These are phyloP conservation scores for Neophaeococcomyces aloes DNA, from an alignment of 2,329 filamentous ascomycete genomes.

Conservation along the genomic window DNA sequence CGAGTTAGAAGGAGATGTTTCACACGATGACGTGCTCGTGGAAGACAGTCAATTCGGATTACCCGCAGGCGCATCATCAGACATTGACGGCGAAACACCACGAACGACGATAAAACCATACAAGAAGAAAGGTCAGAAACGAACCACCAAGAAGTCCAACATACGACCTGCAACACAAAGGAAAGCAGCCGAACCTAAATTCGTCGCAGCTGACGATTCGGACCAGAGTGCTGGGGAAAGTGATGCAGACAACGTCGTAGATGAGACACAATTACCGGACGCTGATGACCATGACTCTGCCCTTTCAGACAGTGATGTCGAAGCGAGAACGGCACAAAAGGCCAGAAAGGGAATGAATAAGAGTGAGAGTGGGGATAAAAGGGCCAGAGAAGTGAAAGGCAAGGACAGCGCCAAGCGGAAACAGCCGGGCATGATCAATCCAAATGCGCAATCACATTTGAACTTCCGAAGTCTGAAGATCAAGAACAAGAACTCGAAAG, in stretches of 20 bases:
- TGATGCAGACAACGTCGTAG: constrained; percentile 7
- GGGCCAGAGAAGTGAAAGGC: constrained; percentile 1
- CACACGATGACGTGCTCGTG: constrained; percentile 23
- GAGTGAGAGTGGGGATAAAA: neutral
- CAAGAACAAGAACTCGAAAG: constrained; percentile 27
- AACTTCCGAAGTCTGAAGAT: constrained; percentile 41
- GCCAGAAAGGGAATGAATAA: neutral
- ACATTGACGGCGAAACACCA: constrained; percentile 10
- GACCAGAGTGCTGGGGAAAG: constrained; percentile 14
- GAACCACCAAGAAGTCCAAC: constrained; percentile 35
- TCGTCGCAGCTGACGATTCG: constrained; percentile 16
- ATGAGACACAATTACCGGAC: neutral
- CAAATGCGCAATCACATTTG: constrained; percentile 32
- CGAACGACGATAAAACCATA: constrained; percentile 21
- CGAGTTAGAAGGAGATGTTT: constrained; percentile 31
- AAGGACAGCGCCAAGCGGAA: neutral
- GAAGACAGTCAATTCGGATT: constrained; percentile 28
- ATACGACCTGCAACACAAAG: constrained; percentile 30
- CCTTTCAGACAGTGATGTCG: constrained; percentile 9
- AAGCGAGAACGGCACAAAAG: neutral
- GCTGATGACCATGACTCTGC: constrained; percentile 5
- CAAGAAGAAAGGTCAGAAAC: constrained; percentile 42
- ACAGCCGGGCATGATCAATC: constrained; percentile 30
- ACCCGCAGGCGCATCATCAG: constrained; percentile 5
- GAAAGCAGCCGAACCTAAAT: constrained; percentile 24